These are phyloP conservation scores for Phyllosticta citribraziliensis DNA, from an alignment of 2,329 filamentous ascomycete species.

Conservation along the genomic window DNA sequence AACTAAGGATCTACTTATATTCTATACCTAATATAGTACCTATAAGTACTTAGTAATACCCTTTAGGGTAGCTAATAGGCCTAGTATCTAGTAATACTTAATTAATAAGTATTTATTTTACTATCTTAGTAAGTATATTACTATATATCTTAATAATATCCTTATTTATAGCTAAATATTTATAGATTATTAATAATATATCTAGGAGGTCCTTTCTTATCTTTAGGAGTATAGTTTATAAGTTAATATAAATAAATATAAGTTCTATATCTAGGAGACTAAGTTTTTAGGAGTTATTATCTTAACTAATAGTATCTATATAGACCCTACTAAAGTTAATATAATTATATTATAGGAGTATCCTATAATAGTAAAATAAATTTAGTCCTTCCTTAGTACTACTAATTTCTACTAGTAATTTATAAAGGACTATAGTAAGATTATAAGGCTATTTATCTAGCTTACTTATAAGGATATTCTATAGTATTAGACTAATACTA, in stretches of 20 bases:
- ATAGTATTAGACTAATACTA: neutral
- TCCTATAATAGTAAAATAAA: constrained; percentile 1
- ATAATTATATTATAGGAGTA: constrained; percentile 1
- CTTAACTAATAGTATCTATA: constrained; percentile 8
- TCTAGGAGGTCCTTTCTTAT: constrained; percentile 2
- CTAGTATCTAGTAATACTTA: constrained; percentile 11
- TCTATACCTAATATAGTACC: constrained; percentile 9
- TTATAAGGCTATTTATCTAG: neutral
- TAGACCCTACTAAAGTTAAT: constrained; percentile 8
- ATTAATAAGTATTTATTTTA: constrained; percentile 13
- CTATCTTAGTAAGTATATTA: constrained; percentile 12
- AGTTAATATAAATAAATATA: constrained; percentile 10
- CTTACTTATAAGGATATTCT: neutral
- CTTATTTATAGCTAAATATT: constrained; percentile 11
- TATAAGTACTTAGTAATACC: constrained; percentile 14
- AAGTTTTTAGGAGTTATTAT: constrained; percentile 13
- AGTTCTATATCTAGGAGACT: constrained; percentile 4
- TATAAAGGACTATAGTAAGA: neutral
- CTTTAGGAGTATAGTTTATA: constrained; percentile 5
- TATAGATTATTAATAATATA: constrained; percentile 8
- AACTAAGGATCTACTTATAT: constrained; percentile 7
- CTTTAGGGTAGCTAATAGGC: constrained; percentile 13
- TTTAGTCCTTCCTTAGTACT: constrained; percentile 11
- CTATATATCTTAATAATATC: constrained; percentile 14
- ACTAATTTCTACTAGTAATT: constrained; percentile 10